Evolutionary conservation across 371 early-diverging fungal genomes (phyloP), one percentile per base, ranked within the genome.

Genomic region (Apophysomyces elegans): DNA sequence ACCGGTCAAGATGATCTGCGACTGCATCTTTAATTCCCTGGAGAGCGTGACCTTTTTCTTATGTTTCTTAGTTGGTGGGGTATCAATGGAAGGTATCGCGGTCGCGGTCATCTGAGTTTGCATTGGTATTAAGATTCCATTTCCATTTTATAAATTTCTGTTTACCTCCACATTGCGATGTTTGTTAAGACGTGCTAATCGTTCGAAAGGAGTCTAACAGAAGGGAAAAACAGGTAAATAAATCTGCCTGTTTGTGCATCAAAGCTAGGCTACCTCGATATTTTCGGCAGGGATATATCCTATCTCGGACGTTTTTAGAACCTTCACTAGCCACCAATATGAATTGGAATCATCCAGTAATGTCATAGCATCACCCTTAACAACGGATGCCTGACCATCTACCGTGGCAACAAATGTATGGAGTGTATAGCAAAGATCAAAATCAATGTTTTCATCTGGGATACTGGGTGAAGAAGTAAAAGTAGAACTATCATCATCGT

Each of bases 261-360:
- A 3, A 50, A 5, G 21, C 41, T 50, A 26, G 18, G 62, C 63
- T 80, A 90, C 91, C 78, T 97, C 98, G 60, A 98, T 90, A 75
- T 95, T 96, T 74, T 96, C 97, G 4, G 97, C 97, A 13, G 97
- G 98, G 45, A 98, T 95, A 68, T 97, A 98, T 5, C 98, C 98
- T 56, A 96, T 93, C 78, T 94, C 93, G 37, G 87, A 87, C 37
- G 91, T 91, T 68, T 92, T 91, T 21, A 94, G 80, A 41, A 93
- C 92, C 74, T 90, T 90, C 26, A 98, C 94, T 21, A 97, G 84
- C 98, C 98, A 98, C 98, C 98, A 98, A 77, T 97, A 96, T 39
- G 91, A 91, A 75, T 98, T 96, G 11, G 90, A 80, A 75, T 98
- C 98, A 77, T 98, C 97, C 59, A 98, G 77, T 63, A 98, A 84